Evolutionary conservation across 1,284 basidiomycete genomes (phyloP), one percentile per base, ranked within the genome.

Genomic region (Boletus mariae): DNA sequence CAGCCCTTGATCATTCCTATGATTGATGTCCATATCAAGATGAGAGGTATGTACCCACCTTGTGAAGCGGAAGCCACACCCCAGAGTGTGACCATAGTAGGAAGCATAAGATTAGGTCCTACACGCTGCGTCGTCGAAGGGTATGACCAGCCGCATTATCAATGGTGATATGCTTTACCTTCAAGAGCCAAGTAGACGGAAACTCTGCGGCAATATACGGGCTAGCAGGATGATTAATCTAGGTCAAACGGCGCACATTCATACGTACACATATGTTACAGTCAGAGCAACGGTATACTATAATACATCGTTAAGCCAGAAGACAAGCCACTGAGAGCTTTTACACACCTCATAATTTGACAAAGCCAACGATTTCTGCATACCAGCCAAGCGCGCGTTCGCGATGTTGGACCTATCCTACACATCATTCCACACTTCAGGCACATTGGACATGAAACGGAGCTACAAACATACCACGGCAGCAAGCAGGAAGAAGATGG

Each of bases 151-250:
- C 1, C 13, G 9, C 20, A 29, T 25, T 23, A 38, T 17, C 10
- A 25, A 9, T 15, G 10, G 35, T 20, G 25, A 5, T 28, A 5
- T 45, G 41, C 66, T 10, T 52, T 45, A 78, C 80, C 71, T 80
- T 82, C 47, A 83, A 72, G 28, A 85, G 56, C 38, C 84, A 64
- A 53, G 82, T 84, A 13, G 76, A 77, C 3, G 84, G 84, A 20
- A 87, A 62, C 59, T 85, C 82, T 29, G 75, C 74, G 6, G 70
- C 61, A 31, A 83, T 78, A 60, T 84, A 87, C 0, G 83, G 80
- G 13, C 82, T 80, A 32, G 10, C 11, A 29, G 35, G 11, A 25
- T 15, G 17, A 61, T 58, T 32, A 49, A 34, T 29, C 12, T 2
- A 43, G 25, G 15, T 13, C 17, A n/a, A 48, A 31, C 38, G 20